Base-by-base conservation (phyloP, 1,139 yeast species). In the Suhomyces bokatorum region DNA sequence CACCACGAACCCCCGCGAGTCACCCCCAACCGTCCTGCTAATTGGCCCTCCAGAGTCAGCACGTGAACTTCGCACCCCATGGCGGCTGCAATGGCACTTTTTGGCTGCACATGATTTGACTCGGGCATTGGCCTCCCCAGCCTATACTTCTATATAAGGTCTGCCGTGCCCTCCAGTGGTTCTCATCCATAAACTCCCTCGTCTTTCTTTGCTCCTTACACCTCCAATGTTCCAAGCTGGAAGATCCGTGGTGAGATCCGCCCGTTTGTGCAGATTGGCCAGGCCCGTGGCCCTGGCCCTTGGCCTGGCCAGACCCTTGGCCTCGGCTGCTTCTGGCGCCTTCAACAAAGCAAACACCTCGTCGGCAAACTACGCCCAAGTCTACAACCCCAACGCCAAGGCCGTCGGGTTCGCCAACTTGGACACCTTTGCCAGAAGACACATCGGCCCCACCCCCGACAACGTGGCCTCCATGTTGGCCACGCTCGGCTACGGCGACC, bases 341-440 rank as follows among this genome's bases (percentile, higher is more conserved):
- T 17, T 17, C 17, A 17, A 5, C 30, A 40, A 26, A 15, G 82
- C 82, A 30, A 67, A 76, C 51, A 73, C 81, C 14, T 75, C 81
- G 12, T 73, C 79, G 17, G 64, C 59, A 4, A 64, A 73, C 51
- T 79, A 75, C 53, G 53, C 58, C 2, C 54, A 60, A 28, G 69
- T 78, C n/a, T 75, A 66, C 52, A 60, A 66, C 45, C 73, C 77
- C n/a, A 59, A 63, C 24, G 41, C 59, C 10, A 54, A 60, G 20
- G 53, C 57, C 31, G 65, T 63, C 7, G 54, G 66, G 2, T 62
- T 67, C 45, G 60, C 57, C 34, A 75, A 77, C 11, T 70, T 88
- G 47, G 99, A 93, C 62, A 85, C 95, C 2, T 93, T 91, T 65
- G 80, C 88, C 41, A 80, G 95, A 62, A 87, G 98, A 59, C 99